Evolutionary conservation across 1,284 basidiomycete genomes (phyloP).

Genomic region (Boletus hoseneyae): DNA sequence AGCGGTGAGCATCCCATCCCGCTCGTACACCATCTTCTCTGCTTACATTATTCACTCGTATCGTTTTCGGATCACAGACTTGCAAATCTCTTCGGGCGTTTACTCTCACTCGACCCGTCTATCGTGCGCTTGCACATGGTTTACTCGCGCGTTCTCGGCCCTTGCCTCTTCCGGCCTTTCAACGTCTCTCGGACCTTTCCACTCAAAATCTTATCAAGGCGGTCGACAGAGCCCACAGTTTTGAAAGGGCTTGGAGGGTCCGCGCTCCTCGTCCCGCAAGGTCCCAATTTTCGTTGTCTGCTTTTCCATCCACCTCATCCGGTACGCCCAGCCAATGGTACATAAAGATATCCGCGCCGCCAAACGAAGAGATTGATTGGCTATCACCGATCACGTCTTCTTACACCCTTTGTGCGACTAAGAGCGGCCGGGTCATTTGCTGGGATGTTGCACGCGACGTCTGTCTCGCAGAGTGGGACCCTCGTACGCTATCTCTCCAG

Average conservation of each 20-base stretch:
- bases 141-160: slow-evolving; percentile 63
- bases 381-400: slow-evolving; percentile 69
- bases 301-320: slow-evolving; percentile 16
- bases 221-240: slow-evolving; percentile 56
- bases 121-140: slow-evolving; percentile 56
- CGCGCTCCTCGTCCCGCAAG: slow-evolving; percentile 50
- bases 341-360: slow-evolving; percentile 59
- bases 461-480: slow-evolving; percentile 64
- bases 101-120: slow-evolving; percentile 60
- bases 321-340: slow-evolving; percentile 43
- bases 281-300: slow-evolving; percentile 28
- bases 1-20: slow-evolving; percentile 42
- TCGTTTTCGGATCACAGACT: slow-evolving; percentile 39
- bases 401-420: slow-evolving; percentile 69
- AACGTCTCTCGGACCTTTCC: slow-evolving; percentile 58
- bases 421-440: slow-evolving; percentile 70
- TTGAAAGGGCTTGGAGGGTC: slow-evolving; percentile 60
- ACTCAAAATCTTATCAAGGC: slow-evolving; percentile 56
- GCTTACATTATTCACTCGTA: background rate
- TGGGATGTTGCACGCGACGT: slow-evolving; percentile 64
- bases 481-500: slow-evolving; percentile 29
- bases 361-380: slow-evolving; percentile 69
- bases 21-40: background rate
- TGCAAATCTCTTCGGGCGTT: slow-evolving; percentile 58
- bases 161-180: slow-evolving; percentile 64